Percentiles rank a stretch among this genome's conserved stretches.
Evolutionary conservation across 176 grass and related monocot genomes (phyloP).

Genomic region (Aegilops sharonensis): DNA sequence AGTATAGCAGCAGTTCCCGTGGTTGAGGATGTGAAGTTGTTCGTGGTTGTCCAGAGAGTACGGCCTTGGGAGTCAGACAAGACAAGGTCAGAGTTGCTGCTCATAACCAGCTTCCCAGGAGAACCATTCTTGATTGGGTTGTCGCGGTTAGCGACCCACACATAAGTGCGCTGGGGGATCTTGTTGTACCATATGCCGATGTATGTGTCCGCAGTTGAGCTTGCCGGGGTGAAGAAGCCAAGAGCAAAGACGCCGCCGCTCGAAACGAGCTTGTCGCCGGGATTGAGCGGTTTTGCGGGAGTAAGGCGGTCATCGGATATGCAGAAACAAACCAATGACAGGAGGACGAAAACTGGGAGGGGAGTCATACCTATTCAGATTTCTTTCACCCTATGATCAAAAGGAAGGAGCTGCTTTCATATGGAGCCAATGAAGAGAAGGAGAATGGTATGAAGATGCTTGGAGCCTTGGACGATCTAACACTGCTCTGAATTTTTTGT

Average conservation of each 20-base stretch:
- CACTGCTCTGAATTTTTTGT: not conserved
- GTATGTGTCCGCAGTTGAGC: not conserved
- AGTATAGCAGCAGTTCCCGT: not conserved
- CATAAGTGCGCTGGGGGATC: not conserved
- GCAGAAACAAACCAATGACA: conserved; percentile 9
- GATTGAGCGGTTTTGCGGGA: conserved; percentile 12
- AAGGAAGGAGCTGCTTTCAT: not conserved
- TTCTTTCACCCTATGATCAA: not conserved
- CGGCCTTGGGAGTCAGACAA: not conserved
- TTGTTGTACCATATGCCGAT: conserved; percentile 14
- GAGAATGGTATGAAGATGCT: not conserved
- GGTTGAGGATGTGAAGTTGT: not conserved
- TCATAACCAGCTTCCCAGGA: not conserved
- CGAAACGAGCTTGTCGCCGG: conserved; percentile 25
- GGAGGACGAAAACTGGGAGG: not conserved
- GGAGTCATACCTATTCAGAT: not conserved
- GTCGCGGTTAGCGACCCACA: not conserved
- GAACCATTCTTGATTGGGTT: not conserved
- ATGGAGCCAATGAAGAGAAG: not conserved
- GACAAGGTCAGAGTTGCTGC: not conserved
- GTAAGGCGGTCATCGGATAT: conserved; percentile 29
- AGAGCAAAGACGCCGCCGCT: conserved; percentile 28
- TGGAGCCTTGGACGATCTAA: not conserved
- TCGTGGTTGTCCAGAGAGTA: not conserved
- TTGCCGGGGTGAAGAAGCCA: conserved; percentile 18